Conservation (phyloP, 1,139 yeast species). For the Debaryomyces coudertii region DNA sequence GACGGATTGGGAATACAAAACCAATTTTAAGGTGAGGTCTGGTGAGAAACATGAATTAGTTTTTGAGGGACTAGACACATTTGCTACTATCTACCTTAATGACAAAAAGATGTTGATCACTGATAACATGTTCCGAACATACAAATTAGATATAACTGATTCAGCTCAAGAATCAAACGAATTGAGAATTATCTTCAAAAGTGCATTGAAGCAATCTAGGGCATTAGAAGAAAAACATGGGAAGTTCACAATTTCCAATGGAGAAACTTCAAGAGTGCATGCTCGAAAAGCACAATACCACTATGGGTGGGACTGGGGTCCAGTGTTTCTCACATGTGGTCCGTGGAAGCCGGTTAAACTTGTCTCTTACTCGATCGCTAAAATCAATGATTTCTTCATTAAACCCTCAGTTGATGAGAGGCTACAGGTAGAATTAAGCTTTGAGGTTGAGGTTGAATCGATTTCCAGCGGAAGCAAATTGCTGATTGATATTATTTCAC, state of each 20-base stretch:
- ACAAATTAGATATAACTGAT: conserved; percentile 19
- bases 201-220: conserved; percentile 26
- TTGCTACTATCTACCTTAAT: conserved; percentile 42
- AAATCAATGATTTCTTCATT: conserved; percentile 24
- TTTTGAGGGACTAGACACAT: conserved; percentile 51
- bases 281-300: conserved; percentile 58
- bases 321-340: conserved; percentile 49
- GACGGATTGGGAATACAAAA: conserved; percentile 43
- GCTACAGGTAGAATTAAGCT: conserved; percentile 6
- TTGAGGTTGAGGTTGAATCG: neutral
- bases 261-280: conserved; percentile 44
- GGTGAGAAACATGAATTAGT: conserved; percentile 27
- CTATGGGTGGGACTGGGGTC: conserved; percentile 67
- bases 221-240: conserved; percentile 26
- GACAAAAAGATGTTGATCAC: conserved; percentile 32
- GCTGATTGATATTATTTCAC: conserved; percentile 1
- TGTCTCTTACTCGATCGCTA: conserved; percentile 23
- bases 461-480: neutral
- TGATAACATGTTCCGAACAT: conserved; percentile 42
- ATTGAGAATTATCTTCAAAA: conserved; percentile 25
- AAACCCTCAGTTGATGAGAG: conserved; percentile 22
- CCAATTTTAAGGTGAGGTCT: conserved; percentile 18
- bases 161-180: conserved; percentile 18
- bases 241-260: conserved; percentile 35
- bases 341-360: conserved; percentile 46